Conservation (phyloP, 176 grass and related monocot species). For the Musa beccarii region DNA sequence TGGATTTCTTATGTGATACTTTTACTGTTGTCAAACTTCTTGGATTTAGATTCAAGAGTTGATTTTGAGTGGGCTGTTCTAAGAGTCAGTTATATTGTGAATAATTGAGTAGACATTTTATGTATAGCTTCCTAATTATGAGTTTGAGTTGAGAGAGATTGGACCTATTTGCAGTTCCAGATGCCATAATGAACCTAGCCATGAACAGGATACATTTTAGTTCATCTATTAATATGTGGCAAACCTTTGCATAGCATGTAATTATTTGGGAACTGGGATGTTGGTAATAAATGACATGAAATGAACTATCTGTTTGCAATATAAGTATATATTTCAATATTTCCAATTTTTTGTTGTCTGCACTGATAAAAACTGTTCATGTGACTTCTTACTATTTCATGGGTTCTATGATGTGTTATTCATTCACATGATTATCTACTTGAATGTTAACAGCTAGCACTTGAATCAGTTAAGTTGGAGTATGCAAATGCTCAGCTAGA, state of each 20-base stretch:
- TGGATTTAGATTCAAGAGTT: too few species aligned
- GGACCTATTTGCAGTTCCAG: background rate
- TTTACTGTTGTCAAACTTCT: background rate
- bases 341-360: background rate
- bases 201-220: background rate
- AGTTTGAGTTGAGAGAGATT: background rate
- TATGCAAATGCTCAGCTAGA: slow-evolving; percentile 87
- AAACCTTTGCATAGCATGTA: too few species aligned
- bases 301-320: background rate
- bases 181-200: background rate
- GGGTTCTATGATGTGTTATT: background rate
- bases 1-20: background rate
- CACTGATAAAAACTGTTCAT: background rate
- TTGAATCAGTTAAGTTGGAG: slow-evolving; percentile 67
- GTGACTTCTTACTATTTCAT: background rate
- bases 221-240: too few species aligned
- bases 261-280: background rate
- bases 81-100: background rate
- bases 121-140: background rate
- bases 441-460: slow-evolving; percentile 55
- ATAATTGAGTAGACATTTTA: background rate
- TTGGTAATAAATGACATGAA: background rate
- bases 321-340: background rate
- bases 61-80: background rate
- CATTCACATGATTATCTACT: background rate